Conservation (phyloP, 2,329 filamentous ascomycete genomes). For the Botryotinia convoluta region DNA sequence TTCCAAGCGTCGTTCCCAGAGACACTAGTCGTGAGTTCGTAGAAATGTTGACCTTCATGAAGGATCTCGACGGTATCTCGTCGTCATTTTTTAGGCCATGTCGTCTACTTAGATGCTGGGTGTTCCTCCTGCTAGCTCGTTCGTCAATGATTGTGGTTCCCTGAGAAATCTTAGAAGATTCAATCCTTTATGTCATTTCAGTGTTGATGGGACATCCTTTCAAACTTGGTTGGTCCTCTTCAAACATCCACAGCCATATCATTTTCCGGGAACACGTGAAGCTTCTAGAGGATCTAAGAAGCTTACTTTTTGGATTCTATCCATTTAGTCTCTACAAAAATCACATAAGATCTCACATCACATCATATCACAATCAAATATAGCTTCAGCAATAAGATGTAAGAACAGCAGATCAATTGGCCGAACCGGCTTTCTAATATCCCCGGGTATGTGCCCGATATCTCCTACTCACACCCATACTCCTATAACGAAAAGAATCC, state of each 20-base stretch:
- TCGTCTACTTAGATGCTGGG: background rate
- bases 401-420: background rate
- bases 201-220: too few species aligned
- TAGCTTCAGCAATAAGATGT: background rate
- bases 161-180: background rate
- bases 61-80: background rate
- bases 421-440: background rate
- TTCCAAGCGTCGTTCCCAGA: too few species aligned
- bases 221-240: too few species aligned
- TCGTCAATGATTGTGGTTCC: background rate
- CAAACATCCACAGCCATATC: too few species aligned
- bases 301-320: background rate
- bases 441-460: background rate
- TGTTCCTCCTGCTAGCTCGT: background rate
- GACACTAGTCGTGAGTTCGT: background rate
- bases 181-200: too few species aligned
- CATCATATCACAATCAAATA: background rate
- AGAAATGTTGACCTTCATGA: background rate
- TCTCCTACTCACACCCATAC: background rate
- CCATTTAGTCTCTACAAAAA: background rate
- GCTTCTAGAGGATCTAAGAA: background rate
- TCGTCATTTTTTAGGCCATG: too few species aligned
- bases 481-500: background rate
- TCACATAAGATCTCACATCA: background rate
- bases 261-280: background rate